Percentiles rank a stretch among this genome's conserved stretches.
phyloP scores from a whole-genome alignment of 768 basidiomycete species.

The Tephrocybe sp. region DNA sequence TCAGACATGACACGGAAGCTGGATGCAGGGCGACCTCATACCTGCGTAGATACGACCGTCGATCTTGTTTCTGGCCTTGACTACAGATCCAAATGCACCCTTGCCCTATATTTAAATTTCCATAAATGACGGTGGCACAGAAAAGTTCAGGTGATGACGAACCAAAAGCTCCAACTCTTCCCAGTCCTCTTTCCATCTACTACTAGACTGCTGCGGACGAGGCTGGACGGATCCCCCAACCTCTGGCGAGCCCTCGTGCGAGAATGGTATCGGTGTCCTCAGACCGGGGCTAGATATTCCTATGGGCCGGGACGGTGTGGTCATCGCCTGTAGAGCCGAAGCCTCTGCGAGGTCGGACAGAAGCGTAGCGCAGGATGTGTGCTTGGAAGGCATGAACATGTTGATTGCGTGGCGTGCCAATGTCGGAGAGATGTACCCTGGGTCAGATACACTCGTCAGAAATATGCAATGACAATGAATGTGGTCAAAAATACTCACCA shows the following conservation, averaged over 20 bases:
- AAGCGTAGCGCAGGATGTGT: slow-evolving; percentile 53
- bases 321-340: slow-evolving; percentile 25
- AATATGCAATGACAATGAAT: neutral
- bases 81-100: slow-evolving; percentile 91
- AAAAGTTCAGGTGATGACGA: too few species aligned
- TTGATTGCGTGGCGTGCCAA: slow-evolving; percentile 50
- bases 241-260: slow-evolving; percentile 57
- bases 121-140: too few species aligned
- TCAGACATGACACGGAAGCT: neutral
- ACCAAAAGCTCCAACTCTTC: slow-evolving; percentile 88
- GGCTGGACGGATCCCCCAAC: slow-evolving; percentile 60
- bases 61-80: slow-evolving; percentile 88
- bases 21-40: slow-evolving; percentile 30
- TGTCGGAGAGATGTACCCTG: slow-evolving; percentile 52
- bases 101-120: slow-evolving; percentile 53
- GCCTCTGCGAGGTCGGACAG: slow-evolving; percentile 54
- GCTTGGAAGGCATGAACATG: slow-evolving; percentile 61
- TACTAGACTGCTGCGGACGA: slow-evolving; percentile 48
- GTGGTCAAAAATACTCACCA: slow-evolving; percentile 34
- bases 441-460: neutral
- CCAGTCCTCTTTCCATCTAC: slow-evolving; percentile 92
- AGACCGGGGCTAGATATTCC: slow-evolving; percentile 34
- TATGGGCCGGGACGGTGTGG: slow-evolving; percentile 24
- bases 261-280: slow-evolving; percentile 46
- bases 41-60: slow-evolving; percentile 84